These are phyloP conservation scores for Tubosaeta sp. DNA, from an alignment of 768 basidiomycete species.

Conservation along the genomic window DNA sequence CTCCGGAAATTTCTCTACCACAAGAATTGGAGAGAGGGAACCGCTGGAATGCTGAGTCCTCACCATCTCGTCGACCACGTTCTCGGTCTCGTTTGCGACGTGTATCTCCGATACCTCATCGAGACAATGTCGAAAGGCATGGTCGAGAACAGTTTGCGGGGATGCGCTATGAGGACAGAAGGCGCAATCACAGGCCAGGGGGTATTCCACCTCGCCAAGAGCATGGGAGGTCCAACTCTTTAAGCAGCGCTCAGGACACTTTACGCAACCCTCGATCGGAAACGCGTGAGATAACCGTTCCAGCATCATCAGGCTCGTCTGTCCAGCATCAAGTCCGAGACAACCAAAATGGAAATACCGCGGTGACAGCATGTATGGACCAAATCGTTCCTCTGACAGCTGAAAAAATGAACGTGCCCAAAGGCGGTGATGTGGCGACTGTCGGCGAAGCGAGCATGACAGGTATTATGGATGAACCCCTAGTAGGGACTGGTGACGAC, in stretches of 20 bases:
- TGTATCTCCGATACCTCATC: slow-evolving; percentile 6
- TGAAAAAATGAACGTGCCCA: neutral
- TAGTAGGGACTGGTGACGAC: neutral
- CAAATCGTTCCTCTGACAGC: neutral
- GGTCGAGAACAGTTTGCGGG: slow-evolving; percentile 8
- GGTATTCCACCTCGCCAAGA: neutral
- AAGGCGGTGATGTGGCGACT: neutral
- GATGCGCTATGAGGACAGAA: neutral
- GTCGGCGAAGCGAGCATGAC: neutral
- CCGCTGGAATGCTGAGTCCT: slow-evolving; percentile 26
- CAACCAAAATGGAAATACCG: neutral
- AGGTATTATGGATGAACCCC: neutral
- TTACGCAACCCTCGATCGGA: neutral
- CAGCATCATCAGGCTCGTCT: neutral
- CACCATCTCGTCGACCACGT: slow-evolving; percentile 21
- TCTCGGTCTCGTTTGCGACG: slow-evolving; percentile 28
- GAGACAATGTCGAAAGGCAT: slow-evolving; percentile 6
- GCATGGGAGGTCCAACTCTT: neutral
- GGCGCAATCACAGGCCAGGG: slow-evolving; percentile 2
- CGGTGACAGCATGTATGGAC: neutral
- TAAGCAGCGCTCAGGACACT: neutral
- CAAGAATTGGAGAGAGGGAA: slow-evolving; percentile 19
- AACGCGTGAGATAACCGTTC: neutral
- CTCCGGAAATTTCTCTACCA: slow-evolving; percentile 39
- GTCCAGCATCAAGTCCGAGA: neutral